Evolutionary conservation across 495 filamentous ascomycete species (phyloP).

Genomic region (Neurospora africana): DNA sequence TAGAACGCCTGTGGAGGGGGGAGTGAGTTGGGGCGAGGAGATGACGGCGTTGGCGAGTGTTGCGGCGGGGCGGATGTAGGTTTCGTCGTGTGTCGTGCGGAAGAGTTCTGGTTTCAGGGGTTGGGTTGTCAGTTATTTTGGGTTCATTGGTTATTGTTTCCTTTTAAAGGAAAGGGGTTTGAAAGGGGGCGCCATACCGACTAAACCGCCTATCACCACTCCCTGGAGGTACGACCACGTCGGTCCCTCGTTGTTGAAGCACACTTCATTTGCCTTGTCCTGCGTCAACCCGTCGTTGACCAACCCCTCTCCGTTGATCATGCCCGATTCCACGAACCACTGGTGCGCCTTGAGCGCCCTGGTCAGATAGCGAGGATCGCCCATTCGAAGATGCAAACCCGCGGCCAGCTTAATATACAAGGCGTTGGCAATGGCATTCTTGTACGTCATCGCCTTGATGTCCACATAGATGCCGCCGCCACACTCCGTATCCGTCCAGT

Average conservation of each 20-base stretch:
- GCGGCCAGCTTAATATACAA: slow-evolving; percentile 57
- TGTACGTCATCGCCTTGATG: slow-evolving; percentile 42
- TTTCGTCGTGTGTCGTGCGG: slow-evolving; percentile 8
- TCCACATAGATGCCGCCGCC: slow-evolving; percentile 51
- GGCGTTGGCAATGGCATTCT: slow-evolving; percentile 63
- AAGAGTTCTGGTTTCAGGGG: slow-evolving; percentile 14
- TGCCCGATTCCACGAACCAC: slow-evolving; percentile 52
- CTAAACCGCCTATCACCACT: slow-evolving; percentile 56
- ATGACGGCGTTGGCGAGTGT: slow-evolving; percentile 42
- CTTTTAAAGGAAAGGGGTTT: neutral
- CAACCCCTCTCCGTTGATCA: slow-evolving; percentile 49
- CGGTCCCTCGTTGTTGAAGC: slow-evolving; percentile 49
- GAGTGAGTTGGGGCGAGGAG: neutral
- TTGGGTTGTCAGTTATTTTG: slow-evolving; percentile 20
- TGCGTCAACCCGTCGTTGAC: slow-evolving; percentile 57
- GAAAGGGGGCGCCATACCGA: slow-evolving; percentile 32
- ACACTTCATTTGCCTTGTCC: slow-evolving; percentile 24
- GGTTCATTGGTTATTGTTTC: slow-evolving; percentile 1
- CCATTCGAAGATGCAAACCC: slow-evolving; percentile 50
- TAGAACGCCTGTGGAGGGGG: slow-evolving; percentile 43
- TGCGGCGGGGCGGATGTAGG: slow-evolving; percentile 43
- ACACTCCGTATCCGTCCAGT: slow-evolving; percentile 45
- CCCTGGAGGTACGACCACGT: slow-evolving; percentile 70
- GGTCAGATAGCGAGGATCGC: slow-evolving; percentile 38
- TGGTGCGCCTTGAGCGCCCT: slow-evolving; percentile 48